phyloP scores from a whole-genome alignment of 192 early-diverging fungal genomes.

The Pilaira anomala region DNA sequence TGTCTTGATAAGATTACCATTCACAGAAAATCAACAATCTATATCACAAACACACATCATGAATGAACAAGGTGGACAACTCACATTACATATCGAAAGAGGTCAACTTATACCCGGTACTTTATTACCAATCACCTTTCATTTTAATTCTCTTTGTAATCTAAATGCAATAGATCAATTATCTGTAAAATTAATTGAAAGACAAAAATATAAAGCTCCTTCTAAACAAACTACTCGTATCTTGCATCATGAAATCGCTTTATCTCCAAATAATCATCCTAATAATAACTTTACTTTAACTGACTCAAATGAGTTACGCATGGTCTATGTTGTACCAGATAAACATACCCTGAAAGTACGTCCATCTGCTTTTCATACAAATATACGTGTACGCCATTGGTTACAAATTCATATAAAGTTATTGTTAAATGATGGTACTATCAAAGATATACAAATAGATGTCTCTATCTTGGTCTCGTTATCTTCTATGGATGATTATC shows the following conservation, averaged over 20 bases:
- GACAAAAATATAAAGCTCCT: conserved; percentile 28
- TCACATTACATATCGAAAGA: conserved; percentile 20
- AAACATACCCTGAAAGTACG: conserved; percentile 22
- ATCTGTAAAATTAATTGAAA: conserved; percentile 27
- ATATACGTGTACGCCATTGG: conserved; percentile 34
- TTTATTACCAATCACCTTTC: conserved; percentile 19
- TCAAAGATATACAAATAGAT: conserved; percentile 23
- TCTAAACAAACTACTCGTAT: conserved; percentile 26
- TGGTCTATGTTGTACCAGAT: conserved; percentile 24
- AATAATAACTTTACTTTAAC: not conserved
- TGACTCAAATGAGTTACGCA: conserved; percentile 3
- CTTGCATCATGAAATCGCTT: conserved; percentile 30
- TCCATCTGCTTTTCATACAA: conserved; percentile 21
- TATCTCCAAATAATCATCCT: conserved; percentile 2
- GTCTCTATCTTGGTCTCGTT: conserved; percentile 8
- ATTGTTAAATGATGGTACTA: conserved; percentile 11
- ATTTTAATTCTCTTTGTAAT: not conserved
- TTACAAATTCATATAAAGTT: conserved; percentile 22
- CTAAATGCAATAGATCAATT: conserved; percentile 7
- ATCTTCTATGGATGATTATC: conserved; percentile 7
- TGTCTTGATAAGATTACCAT: conserved; percentile 18
- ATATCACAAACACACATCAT: conserved; percentile 16
- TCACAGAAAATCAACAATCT: conserved; percentile 15
- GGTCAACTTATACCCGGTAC: conserved; percentile 22
- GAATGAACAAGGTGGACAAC: not conserved